phyloP scores from a whole-genome alignment of 192 early-diverging fungal species.

The Coemansia sp. region DNA sequence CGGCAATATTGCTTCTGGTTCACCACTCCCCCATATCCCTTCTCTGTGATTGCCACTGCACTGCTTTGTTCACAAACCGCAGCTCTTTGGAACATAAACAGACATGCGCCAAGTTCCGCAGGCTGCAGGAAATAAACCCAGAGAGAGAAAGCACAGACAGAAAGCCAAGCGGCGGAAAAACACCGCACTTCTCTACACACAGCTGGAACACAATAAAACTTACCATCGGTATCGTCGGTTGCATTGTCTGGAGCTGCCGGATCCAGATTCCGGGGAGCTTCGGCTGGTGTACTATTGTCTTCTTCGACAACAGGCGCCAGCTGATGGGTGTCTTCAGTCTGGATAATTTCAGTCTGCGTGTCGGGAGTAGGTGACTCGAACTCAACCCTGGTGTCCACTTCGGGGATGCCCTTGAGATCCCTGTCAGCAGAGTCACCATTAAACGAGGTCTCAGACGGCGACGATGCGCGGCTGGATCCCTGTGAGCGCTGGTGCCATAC shows the following conservation, averaged over 20 bases:
- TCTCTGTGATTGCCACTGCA: background rate
- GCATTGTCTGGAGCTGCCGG: constrained; percentile 12
- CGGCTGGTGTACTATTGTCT: constrained; percentile 4
- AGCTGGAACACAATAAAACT: background rate
- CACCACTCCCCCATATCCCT: background rate
- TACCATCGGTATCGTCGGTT: constrained; percentile 6
- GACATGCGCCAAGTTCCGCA: background rate
- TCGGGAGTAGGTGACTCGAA: constrained; percentile 3
- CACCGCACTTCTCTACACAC: background rate
- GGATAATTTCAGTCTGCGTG: constrained; percentile 4
- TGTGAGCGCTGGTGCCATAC: constrained; percentile 39
- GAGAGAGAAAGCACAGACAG: background rate
- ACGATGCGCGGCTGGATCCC: constrained; percentile 37
- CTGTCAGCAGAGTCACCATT: background rate
- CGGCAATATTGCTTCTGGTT: background rate
- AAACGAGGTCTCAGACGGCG: constrained; percentile 24
- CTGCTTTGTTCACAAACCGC: too few relatives aligned
- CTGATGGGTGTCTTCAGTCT: constrained; percentile 8
- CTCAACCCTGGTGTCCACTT: constrained; percentile 13
- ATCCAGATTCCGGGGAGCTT: constrained; percentile 20
- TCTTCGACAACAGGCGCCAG: constrained; percentile 5
- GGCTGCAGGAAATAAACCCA: background rate
- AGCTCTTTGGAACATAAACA: background rate
- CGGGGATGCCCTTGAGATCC: background rate
- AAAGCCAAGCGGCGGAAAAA: background rate